phyloP scores from a whole-genome alignment of 495 filamentous ascomycete genomes.

The Neurospora sp. region DNA sequence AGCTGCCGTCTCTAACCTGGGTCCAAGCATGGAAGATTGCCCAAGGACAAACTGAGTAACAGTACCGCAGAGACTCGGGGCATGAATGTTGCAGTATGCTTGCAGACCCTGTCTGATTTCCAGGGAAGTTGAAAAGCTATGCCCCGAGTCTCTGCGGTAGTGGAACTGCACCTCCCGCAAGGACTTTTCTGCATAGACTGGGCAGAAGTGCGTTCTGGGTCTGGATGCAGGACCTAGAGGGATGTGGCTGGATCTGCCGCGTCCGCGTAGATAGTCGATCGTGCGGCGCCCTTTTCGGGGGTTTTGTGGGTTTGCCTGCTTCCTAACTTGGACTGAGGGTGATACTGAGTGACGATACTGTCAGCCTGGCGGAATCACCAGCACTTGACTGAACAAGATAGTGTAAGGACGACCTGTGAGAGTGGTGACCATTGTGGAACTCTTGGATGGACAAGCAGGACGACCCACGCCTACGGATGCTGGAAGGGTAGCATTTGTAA shows the following conservation, averaged over 20 bases:
- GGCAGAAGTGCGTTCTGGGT: constrained; percentile 1
- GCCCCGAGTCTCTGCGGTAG: too few species aligned
- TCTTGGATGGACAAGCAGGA: constrained; percentile 1
- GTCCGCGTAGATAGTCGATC: background rate
- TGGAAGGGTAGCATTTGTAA: constrained; percentile 17
- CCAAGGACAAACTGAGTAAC: background rate
- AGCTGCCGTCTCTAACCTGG: background rate
- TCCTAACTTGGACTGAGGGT: constrained; percentile 10
- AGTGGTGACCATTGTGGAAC: constrained; percentile 9
- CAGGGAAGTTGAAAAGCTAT: too few species aligned
- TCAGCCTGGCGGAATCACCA: constrained; percentile 27
- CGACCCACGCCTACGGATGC: constrained; percentile 2
- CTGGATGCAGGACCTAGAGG: constrained; percentile 3
- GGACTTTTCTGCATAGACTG: constrained; percentile 5
- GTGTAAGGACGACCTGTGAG: constrained; percentile 2
- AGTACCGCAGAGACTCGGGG: too few species aligned
- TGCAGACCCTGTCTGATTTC: too few species aligned
- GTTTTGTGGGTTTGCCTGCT: constrained; percentile 8
- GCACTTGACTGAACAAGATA: constrained; percentile 1
- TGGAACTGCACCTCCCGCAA: constrained; percentile 6
- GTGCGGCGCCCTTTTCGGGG: constrained; percentile 14
- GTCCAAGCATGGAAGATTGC: background rate
- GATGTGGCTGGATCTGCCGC: background rate
- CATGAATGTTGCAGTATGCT: too few species aligned
- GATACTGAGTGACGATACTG: constrained; percentile 3